Base-by-base conservation (phyloP, 2,329 filamentous ascomycete species). In the Zarea fungicola region DNA sequence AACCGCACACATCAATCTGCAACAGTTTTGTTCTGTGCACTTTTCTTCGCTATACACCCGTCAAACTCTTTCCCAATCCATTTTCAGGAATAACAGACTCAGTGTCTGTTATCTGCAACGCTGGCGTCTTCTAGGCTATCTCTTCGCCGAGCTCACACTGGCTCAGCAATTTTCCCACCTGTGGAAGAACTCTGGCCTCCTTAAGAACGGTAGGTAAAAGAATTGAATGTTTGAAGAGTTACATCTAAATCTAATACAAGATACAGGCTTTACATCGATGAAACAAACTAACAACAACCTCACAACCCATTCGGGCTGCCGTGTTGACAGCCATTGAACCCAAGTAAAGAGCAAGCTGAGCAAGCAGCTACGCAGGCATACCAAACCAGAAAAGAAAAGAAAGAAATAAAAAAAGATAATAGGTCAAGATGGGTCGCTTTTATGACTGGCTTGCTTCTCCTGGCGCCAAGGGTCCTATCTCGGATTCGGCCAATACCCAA, bases 171-270 rank as follows among this genome's bases (percentile, higher is more conserved):
- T 23, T 51, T 53, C 36, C 39, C 47, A 37, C 44, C 49, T 28
- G 29, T 26, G 23, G 51, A 53, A 44, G 51, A 53, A 31, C 40
- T 51, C 40, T 53, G 51, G 51, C 51, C 51, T 2, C 51, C 51
- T 10, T 53, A 49, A 37, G 23, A 48, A n/a, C 16, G 41, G 18
- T 22, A 46, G 18, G 49, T 52, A 43, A n/a, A n/a, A n/a, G n/a
- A n/a, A n/a, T n/a, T n/a, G n/a, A n/a, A n/a, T n/a, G n/a, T n/a
- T n/a, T n/a, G n/a, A n/a, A n/a, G n/a, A n/a, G n/a, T n/a, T n/a
- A n/a, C n/a, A n/a, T n/a, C n/a, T n/a, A n/a, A n/a, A n/a, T n/a
- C n/a, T n/a, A n/a, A n/a, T n/a, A n/a, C n/a, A n/a, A n/a, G n/a
- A n/a, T n/a, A n/a, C n/a, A n/a, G n/a, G 43, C 25, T 39, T 5